Conservation (phyloP, 257 asterid genomes). For the Coffea canephora region DNA sequence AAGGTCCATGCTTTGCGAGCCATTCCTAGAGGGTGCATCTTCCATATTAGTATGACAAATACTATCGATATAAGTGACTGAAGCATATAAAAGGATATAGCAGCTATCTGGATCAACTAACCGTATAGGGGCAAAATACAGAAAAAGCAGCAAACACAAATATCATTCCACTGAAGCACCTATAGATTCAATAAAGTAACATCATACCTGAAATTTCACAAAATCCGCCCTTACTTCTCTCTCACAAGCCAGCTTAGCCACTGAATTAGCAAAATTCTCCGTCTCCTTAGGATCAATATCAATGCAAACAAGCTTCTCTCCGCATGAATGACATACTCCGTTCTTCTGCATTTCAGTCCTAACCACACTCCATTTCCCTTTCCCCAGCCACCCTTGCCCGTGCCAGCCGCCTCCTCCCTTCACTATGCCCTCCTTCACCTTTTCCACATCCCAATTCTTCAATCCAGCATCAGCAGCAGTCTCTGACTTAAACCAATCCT, state of each 20-base stretch:
- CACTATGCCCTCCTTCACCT: constrained; percentile 63
- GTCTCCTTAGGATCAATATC: constrained; percentile 96
- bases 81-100: constrained; percentile 15
- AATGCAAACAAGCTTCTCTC: constrained; percentile 78
- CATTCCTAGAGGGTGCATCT: constrained; percentile 62
- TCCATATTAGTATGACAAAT: constrained; percentile 31
- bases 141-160: neutral
- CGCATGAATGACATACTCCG: constrained; percentile 73
- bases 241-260: neutral
- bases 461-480: constrained; percentile 59
- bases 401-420: constrained; percentile 99
- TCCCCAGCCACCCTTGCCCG: constrained; percentile 96
- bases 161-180: neutral
- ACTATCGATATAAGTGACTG: constrained; percentile 19
- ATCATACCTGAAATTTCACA: neutral
- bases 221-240: neutral
- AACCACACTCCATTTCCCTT: constrained; percentile 76
- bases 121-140: neutral
- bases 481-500: constrained; percentile 75
- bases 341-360: constrained; percentile 53
- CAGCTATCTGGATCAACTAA: neutral
- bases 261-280: constrained; percentile 66
- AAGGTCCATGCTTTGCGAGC: constrained; percentile 77
- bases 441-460: constrained; percentile 61
- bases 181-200: neutral